Evolutionary conservation across 1,284 basidiomycete species (phyloP), one percentile per base, ranked within the genome.

Genomic region (Exobasidium cylindrosporum): DNA sequence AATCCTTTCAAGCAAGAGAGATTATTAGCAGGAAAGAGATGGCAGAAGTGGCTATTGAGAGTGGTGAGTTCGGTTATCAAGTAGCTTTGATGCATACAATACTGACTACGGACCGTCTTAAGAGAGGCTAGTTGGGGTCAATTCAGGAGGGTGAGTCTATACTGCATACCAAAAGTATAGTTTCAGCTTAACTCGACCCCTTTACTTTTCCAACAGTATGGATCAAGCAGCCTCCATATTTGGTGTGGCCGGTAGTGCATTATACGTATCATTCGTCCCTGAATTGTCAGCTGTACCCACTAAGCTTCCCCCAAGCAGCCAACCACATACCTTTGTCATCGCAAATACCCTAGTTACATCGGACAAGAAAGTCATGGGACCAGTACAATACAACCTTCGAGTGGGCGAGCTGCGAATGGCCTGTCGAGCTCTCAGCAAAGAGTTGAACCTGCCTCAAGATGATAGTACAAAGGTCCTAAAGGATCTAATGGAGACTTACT

Each of bases 191-290:
- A n/a, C 35, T 17, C 10, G 7, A 40, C 26, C 30, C 14, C 57
- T 23, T 3, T 29, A 29, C 47, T 5, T 50, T n/a, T 26, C 1
- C 10, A 6, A 13, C 7, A 21, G 58, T 3, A 79, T 79, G 77
- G 77, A 79, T 60, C 77, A 79, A 54, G 63, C 69, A 2, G 77
- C 73, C 0, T 72, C 69, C n/a, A 73, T 79, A 58, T 79, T 78
- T 40, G 62, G 69, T 31, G 67, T 70, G 40, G 69, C 70, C 7
- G 59, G 68, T 43, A 68, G 72, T 43, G 75, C 75, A 1, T 63
- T 79, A 10, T 76, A 68, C 60, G 75, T 79, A 32, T 70, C 72
- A 10, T 79, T 79, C 63, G 66, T 63, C 31, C 77, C 77, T 0
- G 47, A 56, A 17, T 66, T 79, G 6, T 29, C 47, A 0, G 66